A percentile compares a stretch with the other conserved stretches of the same genome.
phyloP scores from a whole-genome alignment of 371 early-diverging fungal species.

The Saksenaea oblongispora region DNA sequence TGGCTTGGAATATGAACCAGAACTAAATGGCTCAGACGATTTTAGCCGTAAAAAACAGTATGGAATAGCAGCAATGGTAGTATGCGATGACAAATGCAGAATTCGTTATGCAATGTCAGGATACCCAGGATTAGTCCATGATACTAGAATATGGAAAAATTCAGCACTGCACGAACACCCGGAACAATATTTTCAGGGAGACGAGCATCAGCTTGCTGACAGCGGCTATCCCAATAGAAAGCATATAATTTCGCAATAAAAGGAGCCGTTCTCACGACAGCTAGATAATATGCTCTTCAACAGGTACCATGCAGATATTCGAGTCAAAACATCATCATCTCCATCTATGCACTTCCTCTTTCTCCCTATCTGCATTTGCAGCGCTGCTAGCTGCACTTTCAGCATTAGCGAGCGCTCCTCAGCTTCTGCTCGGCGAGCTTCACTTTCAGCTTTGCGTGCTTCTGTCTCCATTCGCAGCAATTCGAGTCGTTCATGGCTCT shows the following conservation, averaged over 20 bases:
- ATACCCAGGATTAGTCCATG: not conserved
- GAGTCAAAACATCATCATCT: not conserved
- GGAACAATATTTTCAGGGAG: not conserved
- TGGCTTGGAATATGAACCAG: not conserved
- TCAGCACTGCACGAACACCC: not conserved
- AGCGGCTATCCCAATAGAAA: not conserved
- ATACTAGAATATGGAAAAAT: not conserved
- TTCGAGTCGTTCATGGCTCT: no score
- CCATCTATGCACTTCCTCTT: no score
- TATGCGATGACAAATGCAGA: not conserved
- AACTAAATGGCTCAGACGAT: not conserved
- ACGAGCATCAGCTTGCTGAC: not conserved
- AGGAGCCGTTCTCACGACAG: not conserved
- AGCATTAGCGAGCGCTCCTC: not conserved
- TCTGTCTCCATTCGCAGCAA: no score
- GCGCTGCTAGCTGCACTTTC: not conserved
- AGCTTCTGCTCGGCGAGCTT: not conserved
- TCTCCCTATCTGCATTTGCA: no score
- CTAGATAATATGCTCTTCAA: not conserved
- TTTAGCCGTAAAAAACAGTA: not conserved
- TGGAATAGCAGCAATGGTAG: not conserved
- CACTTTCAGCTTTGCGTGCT: not conserved
- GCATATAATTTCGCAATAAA: not conserved
- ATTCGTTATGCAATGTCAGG: not conserved
- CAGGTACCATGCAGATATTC: not conserved